phyloP scores from a whole-genome alignment of 192 early-diverging fungal species.

The Gamsiella multidivaricata region DNA sequence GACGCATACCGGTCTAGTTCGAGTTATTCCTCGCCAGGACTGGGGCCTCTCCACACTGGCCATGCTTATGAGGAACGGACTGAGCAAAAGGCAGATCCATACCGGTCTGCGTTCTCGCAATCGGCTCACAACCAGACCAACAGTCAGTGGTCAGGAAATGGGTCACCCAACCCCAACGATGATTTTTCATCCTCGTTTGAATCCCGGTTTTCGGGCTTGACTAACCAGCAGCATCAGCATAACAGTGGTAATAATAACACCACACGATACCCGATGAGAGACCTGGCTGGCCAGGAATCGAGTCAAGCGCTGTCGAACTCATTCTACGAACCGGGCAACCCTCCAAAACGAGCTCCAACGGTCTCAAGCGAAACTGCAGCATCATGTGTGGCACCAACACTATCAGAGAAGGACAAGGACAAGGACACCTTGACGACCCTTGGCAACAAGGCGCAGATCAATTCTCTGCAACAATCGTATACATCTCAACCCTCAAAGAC shows the following conservation, averaged over 20 bases:
- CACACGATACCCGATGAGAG: slow-evolving; percentile 33
- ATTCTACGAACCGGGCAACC: slow-evolving; percentile 13
- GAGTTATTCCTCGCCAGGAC: slow-evolving; percentile 19
- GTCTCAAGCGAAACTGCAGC: slow-evolving; percentile 6
- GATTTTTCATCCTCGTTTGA: slow-evolving; percentile 53
- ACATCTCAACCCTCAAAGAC: slow-evolving; percentile 34
- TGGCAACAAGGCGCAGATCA: not conserved
- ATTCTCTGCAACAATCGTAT: slow-evolving; percentile 2
- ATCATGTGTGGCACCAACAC: not conserved
- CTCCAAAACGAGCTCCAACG: not conserved
- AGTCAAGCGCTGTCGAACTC: slow-evolving; percentile 28
- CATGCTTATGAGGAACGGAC: slow-evolving; percentile 5
- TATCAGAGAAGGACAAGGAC: not conserved
- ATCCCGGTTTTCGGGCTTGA: slow-evolving; percentile 29
- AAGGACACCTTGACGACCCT: slow-evolving; percentile 1
- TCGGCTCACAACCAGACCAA: slow-evolving; percentile 1
- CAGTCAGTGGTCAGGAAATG: slow-evolving; percentile 14
- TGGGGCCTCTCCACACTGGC: slow-evolving; percentile 4
- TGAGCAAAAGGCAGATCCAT: slow-evolving; percentile 29
- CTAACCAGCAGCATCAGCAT: slow-evolving; percentile 18
- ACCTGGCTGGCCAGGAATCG: slow-evolving; percentile 45
- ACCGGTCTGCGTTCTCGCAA: slow-evolving; percentile 42
- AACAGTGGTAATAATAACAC: slow-evolving; percentile 11
- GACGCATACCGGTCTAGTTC: slow-evolving; percentile 17
- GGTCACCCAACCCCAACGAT: slow-evolving; percentile 37